Evolutionary conservation across 1,284 basidiomycete species (phyloP).

Genomic region (Porodaedalea pini): DNA sequence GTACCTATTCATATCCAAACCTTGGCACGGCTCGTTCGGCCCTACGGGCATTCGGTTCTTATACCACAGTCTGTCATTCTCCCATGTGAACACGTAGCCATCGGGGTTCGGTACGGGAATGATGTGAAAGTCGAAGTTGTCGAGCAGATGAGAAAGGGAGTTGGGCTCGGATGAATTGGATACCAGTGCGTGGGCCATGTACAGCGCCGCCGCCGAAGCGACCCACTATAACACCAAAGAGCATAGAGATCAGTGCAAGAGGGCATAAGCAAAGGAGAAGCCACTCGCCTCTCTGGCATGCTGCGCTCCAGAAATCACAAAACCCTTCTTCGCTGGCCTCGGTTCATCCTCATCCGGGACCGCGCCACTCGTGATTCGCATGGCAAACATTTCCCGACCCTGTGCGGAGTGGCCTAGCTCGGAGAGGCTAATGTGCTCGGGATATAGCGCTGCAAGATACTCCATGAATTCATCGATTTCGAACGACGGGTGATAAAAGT

Average conservation of each 20-base stretch:
- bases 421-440: slow-evolving; percentile 39
- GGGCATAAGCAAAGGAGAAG: slow-evolving; percentile 11
- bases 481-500: slow-evolving; percentile 47
- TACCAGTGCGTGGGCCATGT: slow-evolving; percentile 69
- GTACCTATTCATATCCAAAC: slow-evolving; percentile 74
- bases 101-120: slow-evolving; percentile 83
- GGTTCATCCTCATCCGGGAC: slow-evolving; percentile 11
- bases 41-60: slow-evolving; percentile 71
- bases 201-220: slow-evolving; percentile 69
- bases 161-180: slow-evolving; percentile 45
- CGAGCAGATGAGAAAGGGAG: slow-evolving; percentile 49
- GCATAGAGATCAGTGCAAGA: slow-evolving; percentile 15
- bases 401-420: slow-evolving; percentile 51
- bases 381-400: slow-evolving; percentile 51
- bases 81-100: slow-evolving; percentile 73
- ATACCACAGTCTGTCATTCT: slow-evolving; percentile 73
- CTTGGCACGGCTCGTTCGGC: slow-evolving; percentile 51
- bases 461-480: slow-evolving; percentile 53
- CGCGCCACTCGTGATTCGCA: slow-evolving; percentile 39
- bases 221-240: slow-evolving; percentile 60
- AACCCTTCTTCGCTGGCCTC: slow-evolving; percentile 35
- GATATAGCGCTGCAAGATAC: slow-evolving; percentile 40
- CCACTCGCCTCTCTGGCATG: slow-evolving; percentile 71
- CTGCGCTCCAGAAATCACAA: slow-evolving; percentile 74
- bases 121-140: slow-evolving; percentile 68